Evolutionary conservation across 2,329 filamentous ascomycete species (phyloP).

Genomic region (Corniculantispora saksenae): DNA sequence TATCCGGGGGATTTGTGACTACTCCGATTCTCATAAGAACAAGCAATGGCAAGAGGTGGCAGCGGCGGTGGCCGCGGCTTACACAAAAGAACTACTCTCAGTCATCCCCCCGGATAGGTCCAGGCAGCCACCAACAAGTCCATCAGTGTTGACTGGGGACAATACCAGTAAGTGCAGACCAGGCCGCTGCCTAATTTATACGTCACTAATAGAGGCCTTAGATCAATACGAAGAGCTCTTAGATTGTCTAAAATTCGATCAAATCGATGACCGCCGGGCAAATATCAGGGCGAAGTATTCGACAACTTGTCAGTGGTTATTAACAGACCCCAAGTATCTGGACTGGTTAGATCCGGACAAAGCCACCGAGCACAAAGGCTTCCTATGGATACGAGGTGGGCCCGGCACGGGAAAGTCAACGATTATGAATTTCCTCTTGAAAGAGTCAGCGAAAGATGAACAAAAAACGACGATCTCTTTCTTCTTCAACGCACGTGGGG

Average conservation of each 20-base stretch:
- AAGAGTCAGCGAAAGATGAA: slow-evolving; percentile 22
- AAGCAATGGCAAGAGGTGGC: slow-evolving; percentile 28
- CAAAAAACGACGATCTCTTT: slow-evolving; percentile 37
- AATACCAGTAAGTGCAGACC: background rate
- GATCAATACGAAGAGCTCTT: background rate
- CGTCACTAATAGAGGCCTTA: background rate
- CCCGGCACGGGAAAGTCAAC: slow-evolving; percentile 48
- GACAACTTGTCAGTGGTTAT: background rate
- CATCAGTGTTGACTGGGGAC: background rate
- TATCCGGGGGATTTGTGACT: slow-evolving; percentile 38
- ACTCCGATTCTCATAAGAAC: slow-evolving; percentile 32
- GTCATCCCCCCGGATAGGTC: background rate
- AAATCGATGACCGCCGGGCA: background rate
- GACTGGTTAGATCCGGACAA: slow-evolving; percentile 12
- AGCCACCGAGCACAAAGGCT: slow-evolving; percentile 8
- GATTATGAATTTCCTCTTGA: slow-evolving; percentile 42
- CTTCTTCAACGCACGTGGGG: slow-evolving; percentile 52
- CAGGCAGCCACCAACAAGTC: too few relatives aligned
- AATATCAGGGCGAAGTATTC: background rate
- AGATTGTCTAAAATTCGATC: background rate
- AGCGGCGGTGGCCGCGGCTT: slow-evolving; percentile 27
- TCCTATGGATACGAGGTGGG: slow-evolving; percentile 44
- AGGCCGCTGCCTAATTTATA: background rate
- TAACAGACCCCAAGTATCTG: background rate
- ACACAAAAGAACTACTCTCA: slow-evolving; percentile 21